Evolutionary conservation across 1,284 basidiomycete genomes (phyloP), one percentile per base, ranked within the genome.

Genomic region (Nidula niveotomentosa): DNA sequence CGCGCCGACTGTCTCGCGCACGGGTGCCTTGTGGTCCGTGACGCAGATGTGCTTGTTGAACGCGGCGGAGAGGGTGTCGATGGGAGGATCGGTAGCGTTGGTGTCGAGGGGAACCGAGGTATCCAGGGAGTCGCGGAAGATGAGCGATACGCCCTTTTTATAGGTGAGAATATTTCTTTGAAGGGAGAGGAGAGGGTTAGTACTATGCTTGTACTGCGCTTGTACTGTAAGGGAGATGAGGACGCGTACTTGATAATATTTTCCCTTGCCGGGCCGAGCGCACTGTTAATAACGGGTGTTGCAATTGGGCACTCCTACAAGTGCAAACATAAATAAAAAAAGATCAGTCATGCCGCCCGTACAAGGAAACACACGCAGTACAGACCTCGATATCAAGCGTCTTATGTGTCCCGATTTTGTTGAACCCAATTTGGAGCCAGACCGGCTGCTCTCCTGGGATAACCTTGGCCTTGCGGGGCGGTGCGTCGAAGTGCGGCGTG

Each of bases 311-410:
- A 98, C 72, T 98, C 96, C 86, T 93, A 41, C 15, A 52, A 30
- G 30, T 30, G 30, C 30, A 30, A 30, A 30, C 30, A 30, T 30
- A 5, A 30, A n/a, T n/a, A 30, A 30, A 30, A 30, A 30, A 1
- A 4, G 30, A 30, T 30, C 30, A 30, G 5, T 30, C 30, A 30
- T 30, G 5, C 30, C 30, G 4, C 30, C 5, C 30, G 5, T 30
- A 30, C 5, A 30, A 1, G 30, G 30, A 30, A 30, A 30, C 30
- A 30, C 30, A 30, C 5, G 36, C 47, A 30, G 43, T 47, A 63
- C 83, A 60, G 56, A 93, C 94, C 79, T 98, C 96, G 59, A 99
- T 99, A 68, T 99, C 96, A 71, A 98, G 75, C 7, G 94, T 89
- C 17, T 82, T 79, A 49, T 86, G 83, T 41, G 81, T 86, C 1